Conservation (phyloP, 164 flowering plant genomes). For the Sextonia rubra region DNA sequence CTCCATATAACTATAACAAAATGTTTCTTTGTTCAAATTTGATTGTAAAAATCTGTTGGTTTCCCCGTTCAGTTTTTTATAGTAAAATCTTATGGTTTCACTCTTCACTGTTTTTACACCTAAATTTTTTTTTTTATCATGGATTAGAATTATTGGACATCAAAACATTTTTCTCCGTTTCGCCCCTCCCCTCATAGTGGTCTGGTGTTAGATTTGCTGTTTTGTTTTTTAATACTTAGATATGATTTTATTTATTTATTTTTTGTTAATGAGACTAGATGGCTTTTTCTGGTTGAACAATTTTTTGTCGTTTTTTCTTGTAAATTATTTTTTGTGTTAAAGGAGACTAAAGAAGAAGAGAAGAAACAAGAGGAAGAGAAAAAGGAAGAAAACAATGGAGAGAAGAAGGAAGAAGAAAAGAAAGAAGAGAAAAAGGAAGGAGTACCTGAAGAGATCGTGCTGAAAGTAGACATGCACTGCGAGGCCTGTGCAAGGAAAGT, state of each 20-base stretch:
- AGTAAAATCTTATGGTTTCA: neutral
- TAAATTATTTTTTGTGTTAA: neutral
- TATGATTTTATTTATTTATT: no score
- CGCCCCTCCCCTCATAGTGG: neutral
- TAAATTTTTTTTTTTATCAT: no score
- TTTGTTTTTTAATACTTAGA: neutral
- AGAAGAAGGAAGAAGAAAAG: conserved; percentile 17
- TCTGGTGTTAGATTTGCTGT: neutral
- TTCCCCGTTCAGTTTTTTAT: neutral
- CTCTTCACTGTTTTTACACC: no score
- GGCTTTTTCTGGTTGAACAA: neutral
- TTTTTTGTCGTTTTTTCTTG: neutral
- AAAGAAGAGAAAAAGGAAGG: conserved; percentile 35
- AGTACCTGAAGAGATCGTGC: conserved; percentile 52
- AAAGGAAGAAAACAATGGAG: conserved; percentile 20
- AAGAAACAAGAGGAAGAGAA: conserved; percentile 24
- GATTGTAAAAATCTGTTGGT: no score
- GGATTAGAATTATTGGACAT: no score
- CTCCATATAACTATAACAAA: no score
- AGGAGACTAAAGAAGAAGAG: conserved; percentile 6
- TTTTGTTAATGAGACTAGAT: neutral
- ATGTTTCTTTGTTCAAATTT: no score
- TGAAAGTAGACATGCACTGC: conserved; percentile 88
- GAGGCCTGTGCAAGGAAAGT: conserved; percentile 88
- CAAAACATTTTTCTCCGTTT: neutral